Evolutionary conservation across 345 rosid species (phyloP), one percentile per base, ranked within the genome.

Genomic region (Citrus maxima): DNA sequence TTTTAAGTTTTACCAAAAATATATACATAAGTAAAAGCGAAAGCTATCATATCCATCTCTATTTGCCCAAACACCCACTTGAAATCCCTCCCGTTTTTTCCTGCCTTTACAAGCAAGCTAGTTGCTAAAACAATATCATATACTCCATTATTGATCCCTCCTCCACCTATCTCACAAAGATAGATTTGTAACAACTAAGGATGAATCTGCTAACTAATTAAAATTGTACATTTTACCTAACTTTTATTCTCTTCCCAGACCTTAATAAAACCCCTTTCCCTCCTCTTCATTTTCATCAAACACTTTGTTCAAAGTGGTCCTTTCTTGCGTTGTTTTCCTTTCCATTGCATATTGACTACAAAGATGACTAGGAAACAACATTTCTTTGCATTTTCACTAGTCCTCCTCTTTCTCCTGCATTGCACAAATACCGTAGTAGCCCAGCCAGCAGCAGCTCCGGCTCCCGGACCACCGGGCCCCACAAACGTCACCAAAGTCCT

Each of bases 71-170:
- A 60, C 79, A 77, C 69, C 86, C 79, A 86, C 77, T 83, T 78
- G 82, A 83, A 80, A 72, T 80, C 79, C 27, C 66, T 71, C 40
- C 73, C 72, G 32, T 72, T 80, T 80, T 78, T 86, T 87, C 79
- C 93, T 84, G 84, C 77, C 65, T 84, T 75, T 79, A 34, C 72
- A 88, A 87, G 90, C 91, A 87, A 90, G 37, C 81, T 74, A 76
- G 84, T 85, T 67, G 92, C 82, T 84, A 78, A 38, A 76, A 85
- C 76, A 80, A 76, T 72, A n/a, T 7, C 46, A 34, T 55, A 27
- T 40, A 35, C 63, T 65, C 66, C 27, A 59, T 61, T 59, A 51
- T 61, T 79, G 75, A 64, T 82, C 46, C 63, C 10, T 54, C 24
- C 70, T 58, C 75, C 37, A 71, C 55, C 79, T 46, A 38, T 21